phyloP scores from a whole-genome alignment of 441 rosid genomes.

The Rhodomyrtus psidioides region DNA sequence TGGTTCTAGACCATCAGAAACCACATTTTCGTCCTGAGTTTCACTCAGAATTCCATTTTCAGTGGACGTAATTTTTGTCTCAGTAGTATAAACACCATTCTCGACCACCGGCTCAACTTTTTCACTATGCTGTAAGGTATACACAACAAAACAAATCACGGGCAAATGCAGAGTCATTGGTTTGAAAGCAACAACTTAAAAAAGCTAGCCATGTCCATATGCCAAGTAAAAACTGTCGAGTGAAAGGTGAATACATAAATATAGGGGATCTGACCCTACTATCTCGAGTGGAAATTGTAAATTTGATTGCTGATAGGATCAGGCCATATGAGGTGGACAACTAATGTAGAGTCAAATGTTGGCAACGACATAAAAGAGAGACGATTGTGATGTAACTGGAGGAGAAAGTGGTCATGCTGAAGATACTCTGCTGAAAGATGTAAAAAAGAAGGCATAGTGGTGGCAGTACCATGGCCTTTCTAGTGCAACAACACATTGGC shows the following conservation, averaged over 20 bases:
- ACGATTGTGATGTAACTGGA: not conserved
- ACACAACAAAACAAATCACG: constrained; percentile 7
- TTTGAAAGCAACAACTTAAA: not conserved
- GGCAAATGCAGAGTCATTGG: not conserved
- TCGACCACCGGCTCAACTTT: constrained; percentile 49
- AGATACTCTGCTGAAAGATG: not conserved
- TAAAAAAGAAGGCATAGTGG: not conserved
- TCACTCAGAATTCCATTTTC: constrained; percentile 61
- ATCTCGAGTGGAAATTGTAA: not conserved
- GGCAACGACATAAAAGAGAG: not conserved
- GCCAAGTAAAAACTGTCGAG: not conserved
- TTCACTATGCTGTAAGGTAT: constrained; percentile 37
- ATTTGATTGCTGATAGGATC: not conserved
- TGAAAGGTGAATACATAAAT: not conserved
- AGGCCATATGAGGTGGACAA: not conserved
- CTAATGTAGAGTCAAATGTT: not conserved
- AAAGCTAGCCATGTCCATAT: not conserved
- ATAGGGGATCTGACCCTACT: not conserved
- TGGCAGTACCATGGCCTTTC: not conserved
- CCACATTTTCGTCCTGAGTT: constrained; percentile 84
- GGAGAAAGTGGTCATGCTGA: not conserved
- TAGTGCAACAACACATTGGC: not conserved
- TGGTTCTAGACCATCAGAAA: constrained; percentile 68
- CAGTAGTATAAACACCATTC: constrained; percentile 58
- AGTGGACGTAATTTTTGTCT: constrained; percentile 56